A percentile compares a stretch with the other conserved stretches of the same genome.
Evolutionary conservation across 306 rosid genomes (phyloP).

Genomic region (Abrus precatorius): DNA sequence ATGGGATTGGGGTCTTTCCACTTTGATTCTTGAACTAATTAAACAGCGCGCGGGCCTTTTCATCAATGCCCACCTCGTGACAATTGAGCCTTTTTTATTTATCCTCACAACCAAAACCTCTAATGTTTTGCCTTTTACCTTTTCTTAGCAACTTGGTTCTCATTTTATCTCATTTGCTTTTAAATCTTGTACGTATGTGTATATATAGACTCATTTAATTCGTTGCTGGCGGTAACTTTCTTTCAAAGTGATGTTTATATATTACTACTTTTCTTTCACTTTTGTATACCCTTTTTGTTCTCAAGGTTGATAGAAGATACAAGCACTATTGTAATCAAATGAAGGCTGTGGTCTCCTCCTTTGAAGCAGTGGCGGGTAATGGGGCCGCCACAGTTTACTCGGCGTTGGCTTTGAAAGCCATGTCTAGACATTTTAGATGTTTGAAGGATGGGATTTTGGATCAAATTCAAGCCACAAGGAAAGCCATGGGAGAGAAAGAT

Average conservation of each 20-base stretch:
- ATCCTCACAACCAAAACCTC: neutral
- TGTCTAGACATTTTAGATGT: constrained; percentile 86
- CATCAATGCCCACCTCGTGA: constrained; percentile 59
- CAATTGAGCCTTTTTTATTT: constrained; percentile 37
- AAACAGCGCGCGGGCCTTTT: constrained; percentile 61
- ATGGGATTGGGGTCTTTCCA: constrained; percentile 51
- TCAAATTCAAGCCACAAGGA: constrained; percentile 72
- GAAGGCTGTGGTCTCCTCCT: constrained; percentile 80
- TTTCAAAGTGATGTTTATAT: neutral
- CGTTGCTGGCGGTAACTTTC: constrained; percentile 42
- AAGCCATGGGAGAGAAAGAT: constrained; percentile 88
- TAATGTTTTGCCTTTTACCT: constrained; percentile 14
- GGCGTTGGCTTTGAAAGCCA: constrained; percentile 79
- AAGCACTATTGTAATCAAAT: constrained; percentile 86
- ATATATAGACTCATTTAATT: neutral
- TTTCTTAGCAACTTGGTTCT: constrained; percentile 34
- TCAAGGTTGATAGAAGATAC: constrained; percentile 74
- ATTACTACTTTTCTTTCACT: neutral
- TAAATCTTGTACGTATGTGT: neutral
- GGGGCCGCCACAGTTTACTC: constrained; percentile 89
- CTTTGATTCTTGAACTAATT: constrained; percentile 60
- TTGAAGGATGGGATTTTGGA: constrained; percentile 81
- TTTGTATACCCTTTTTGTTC: neutral
- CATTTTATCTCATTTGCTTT: neutral
- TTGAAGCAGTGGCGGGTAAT: constrained; percentile 81